Base-by-base conservation (phyloP, 139 green algal genomes). In the Tetraselmis chui region DNA sequence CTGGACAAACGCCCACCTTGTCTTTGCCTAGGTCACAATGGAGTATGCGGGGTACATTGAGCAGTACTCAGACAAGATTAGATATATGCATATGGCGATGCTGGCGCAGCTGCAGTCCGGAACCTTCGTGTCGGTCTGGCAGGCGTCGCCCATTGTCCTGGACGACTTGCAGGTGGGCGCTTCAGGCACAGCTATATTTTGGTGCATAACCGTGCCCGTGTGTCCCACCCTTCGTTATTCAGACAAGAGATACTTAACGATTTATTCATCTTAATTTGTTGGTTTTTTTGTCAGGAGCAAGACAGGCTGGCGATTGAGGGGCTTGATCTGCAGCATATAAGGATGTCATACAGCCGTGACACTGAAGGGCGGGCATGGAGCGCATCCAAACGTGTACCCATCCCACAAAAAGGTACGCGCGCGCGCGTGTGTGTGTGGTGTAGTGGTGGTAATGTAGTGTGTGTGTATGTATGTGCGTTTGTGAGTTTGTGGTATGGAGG, bases 51-150 rank as follows among this genome's bases (percentile, higher is more conserved):
- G 28, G 24, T 82, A 82, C 78, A 82, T 82, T 23, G 29, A 59
- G 28, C 32, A 76, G 78, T 82, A 74, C 78, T 76, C 78, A 23
- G 78, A 82, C 22, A 59, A 75, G 28, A 82, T 82, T 31, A 31
- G 58, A 31, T 82, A 82, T 25, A 59, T 31, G 27, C 78, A 82
- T 27, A 82, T 82, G 78, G 78, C 78, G 2, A 82, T 82, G 78
- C 32, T 82, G 26, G 78, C 32, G 78, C 31, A 25, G 78, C 32
- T 82, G 31, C 78, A 31, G 2, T 29, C 18, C 78, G 31, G 31
- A 2, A 27, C 22, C 24, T 31, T 82, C 26, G 29, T 82, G 2
- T 76, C 31, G 28, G 78, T 27, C 11, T 82, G 78, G 78, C 78
- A 82, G 78, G 78, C 78, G n/a, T 30, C 78, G 18, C 78, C 78